Conservation (phyloP, 2,329 filamentous ascomycete species). For the Fusarium camptoceras region DNA sequence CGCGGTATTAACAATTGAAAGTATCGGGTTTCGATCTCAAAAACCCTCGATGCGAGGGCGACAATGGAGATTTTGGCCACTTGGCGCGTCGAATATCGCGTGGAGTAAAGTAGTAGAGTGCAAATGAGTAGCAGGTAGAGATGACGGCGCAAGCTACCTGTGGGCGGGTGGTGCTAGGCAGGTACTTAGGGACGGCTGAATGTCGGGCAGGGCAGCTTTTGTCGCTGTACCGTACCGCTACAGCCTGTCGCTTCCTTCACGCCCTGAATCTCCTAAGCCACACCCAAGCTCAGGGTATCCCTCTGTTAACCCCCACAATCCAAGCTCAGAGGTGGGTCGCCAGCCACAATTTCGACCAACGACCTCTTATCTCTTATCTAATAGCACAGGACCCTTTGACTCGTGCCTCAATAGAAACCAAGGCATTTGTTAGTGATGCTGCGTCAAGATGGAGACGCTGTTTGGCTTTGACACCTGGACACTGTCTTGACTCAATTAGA, state of each 20-base stretch:
- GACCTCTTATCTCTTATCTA: constrained; percentile 32
- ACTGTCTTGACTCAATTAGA: constrained; percentile 8
- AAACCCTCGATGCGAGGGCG: constrained; percentile 46
- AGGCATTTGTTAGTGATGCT: constrained; percentile 25
- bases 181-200: constrained; percentile 38
- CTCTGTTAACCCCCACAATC: constrained; percentile 18
- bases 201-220: constrained; percentile 30
- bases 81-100: constrained; percentile 49
- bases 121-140: constrained; percentile 9
- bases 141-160: constrained; percentile 44
- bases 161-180: constrained; percentile 33
- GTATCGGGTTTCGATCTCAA: constrained; percentile 28
- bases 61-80: constrained; percentile 47
- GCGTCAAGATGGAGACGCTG: constrained; percentile 28
- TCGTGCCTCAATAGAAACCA: constrained; percentile 22
- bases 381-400: constrained; percentile 18
- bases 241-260: not conserved
- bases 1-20: constrained; percentile 40
- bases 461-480: constrained; percentile 4
- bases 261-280: constrained; percentile 19
- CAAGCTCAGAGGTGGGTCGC: constrained; percentile 22
- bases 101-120: constrained; percentile 28
- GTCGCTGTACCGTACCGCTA: not conserved
- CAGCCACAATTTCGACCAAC: constrained; percentile 35
- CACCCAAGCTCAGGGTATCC: constrained; percentile 7